Percentiles rank a stretch among this genome's conserved stretches.
These are phyloP conservation scores for Sicyos baderoa DNA, from an alignment of 306 rosid genomes.

Conservation along the genomic window DNA sequence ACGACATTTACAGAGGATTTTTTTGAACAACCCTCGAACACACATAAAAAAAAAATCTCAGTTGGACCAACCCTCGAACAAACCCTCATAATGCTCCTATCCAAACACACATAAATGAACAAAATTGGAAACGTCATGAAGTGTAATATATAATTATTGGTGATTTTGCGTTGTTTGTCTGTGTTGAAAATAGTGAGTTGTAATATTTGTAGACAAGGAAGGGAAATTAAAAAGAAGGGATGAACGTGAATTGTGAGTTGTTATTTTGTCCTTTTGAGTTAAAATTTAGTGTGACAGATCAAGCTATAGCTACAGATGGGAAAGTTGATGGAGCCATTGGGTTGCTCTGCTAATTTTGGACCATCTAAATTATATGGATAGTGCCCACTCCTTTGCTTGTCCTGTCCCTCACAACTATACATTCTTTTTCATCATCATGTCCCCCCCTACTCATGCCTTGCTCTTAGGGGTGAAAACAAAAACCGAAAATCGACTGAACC, in stretches of 20 bases:
- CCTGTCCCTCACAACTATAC: background rate
- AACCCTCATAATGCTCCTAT: no score
- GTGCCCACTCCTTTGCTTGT: background rate
- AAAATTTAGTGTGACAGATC: background rate
- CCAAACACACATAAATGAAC: no score
- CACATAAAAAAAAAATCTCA: no score
- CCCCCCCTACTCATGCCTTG: background rate
- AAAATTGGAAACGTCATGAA: no score
- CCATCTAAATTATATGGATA: background rate
- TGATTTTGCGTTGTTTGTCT: background rate
- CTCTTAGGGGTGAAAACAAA: no score
- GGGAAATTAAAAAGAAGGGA: background rate
- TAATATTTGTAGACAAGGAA: no score
- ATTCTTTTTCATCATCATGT: background rate
- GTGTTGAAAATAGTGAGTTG: background rate
- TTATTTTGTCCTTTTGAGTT: background rate
- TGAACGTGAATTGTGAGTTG: background rate
- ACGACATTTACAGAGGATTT: no score
- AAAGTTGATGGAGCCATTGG: background rate
- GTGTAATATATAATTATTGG: no score
- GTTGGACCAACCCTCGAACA: no score
- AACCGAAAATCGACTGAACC: no score
- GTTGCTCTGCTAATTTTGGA: background rate
- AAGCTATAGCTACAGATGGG: conserved; percentile 5
- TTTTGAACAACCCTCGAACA: no score